Base-by-base conservation (phyloP, 306 rosid species). In the Rosa lucieae region DNA sequence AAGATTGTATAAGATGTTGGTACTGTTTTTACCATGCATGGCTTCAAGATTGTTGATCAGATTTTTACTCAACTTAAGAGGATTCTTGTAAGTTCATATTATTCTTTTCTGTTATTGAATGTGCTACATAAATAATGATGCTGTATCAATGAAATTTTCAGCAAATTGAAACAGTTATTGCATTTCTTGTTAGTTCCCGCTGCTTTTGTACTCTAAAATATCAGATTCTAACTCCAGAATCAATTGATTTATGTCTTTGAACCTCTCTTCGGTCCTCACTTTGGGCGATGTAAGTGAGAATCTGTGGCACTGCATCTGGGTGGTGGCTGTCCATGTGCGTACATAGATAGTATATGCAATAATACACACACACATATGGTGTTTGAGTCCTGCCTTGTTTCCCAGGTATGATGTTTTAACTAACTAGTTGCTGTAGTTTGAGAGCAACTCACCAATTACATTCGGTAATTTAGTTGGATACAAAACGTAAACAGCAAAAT, bases 41-140 rank as follows among this genome's bases (percentile, higher is more conserved):
- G 17, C 68, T 42, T 56, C 15, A 59, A 58, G 53, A 73, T 42
- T 74, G 55, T 42, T n/a, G 51, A n/a, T 39, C 66, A 37, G 11
- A 53, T 20, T 18, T 20, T 37, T 53, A 37, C 43, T 6, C 65
- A 56, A 26, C 77, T 10, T 61, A 12, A 73, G 77, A 53, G 6
- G 67, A 53, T 20, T 61, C 47, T 73, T 52, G 77, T 37, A 37
- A 73, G 77, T 73, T 73, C 26, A 56, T 18, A 2, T 49, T 72
- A 8, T 3, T 13, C 26, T 11, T 53, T 55, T 44, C 0, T 53
- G 37, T 39, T 14, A 73, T 26, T 20, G 26, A 18, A 17, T 32
- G 12, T 1, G 49, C 10, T 53, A 1, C 8, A 5, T 15, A 32
- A 37, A 37, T 40, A 53, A 20, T 20, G 66, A 18, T 63, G n/a